phyloP scores from a whole-genome alignment of 176 grass and related monocot genomes.

The Lolium rigidum region DNA sequence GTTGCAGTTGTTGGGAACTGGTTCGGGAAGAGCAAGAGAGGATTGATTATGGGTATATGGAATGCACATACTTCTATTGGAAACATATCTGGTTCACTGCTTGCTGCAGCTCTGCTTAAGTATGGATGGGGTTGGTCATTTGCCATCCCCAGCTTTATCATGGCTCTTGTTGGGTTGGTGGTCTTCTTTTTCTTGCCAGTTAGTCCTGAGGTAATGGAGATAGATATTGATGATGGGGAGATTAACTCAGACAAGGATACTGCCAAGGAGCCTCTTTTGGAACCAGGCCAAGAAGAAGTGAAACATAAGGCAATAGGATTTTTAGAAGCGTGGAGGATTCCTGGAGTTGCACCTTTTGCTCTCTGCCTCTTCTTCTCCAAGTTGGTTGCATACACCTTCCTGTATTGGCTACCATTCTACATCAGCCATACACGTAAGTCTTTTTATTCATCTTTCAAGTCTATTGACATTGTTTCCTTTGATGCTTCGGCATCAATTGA shows the following conservation, averaged over 20 bases:
- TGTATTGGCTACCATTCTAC: slow-evolving; percentile 94
- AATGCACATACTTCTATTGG: slow-evolving; percentile 87
- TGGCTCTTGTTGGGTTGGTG: slow-evolving; percentile 58
- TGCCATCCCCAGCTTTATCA: slow-evolving; percentile 73
- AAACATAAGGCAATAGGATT: slow-evolving; percentile 68
- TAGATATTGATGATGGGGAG: slow-evolving; percentile 49
- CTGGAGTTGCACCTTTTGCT: slow-evolving; percentile 77
- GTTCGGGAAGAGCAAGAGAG: slow-evolving; percentile 90
- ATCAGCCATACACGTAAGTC: slow-evolving; percentile 84
- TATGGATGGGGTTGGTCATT: slow-evolving; percentile 94
- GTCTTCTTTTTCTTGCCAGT: slow-evolving; percentile 73
- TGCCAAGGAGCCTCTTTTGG: slow-evolving; percentile 56
- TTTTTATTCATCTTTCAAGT: slow-evolving; percentile 34
- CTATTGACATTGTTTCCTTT: slow-evolving; percentile 33
- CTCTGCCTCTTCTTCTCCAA: slow-evolving; percentile 92
- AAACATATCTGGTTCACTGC: slow-evolving; percentile 80
- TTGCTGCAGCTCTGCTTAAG: slow-evolving; percentile 77
- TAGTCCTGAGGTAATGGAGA: slow-evolving; percentile 64
- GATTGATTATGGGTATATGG: slow-evolving; percentile 91
- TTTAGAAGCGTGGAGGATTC: slow-evolving; percentile 76
- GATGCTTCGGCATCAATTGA: background rate
- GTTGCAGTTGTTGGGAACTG: slow-evolving; percentile 85
- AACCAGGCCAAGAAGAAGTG: slow-evolving; percentile 56
- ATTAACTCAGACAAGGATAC: slow-evolving; percentile 48
- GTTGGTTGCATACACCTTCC: slow-evolving; percentile 85